Evolutionary conservation across 192 early-diverging fungal species (phyloP), one percentile per base, ranked within the genome.

Genomic region (Backusella psychrophila): DNA sequence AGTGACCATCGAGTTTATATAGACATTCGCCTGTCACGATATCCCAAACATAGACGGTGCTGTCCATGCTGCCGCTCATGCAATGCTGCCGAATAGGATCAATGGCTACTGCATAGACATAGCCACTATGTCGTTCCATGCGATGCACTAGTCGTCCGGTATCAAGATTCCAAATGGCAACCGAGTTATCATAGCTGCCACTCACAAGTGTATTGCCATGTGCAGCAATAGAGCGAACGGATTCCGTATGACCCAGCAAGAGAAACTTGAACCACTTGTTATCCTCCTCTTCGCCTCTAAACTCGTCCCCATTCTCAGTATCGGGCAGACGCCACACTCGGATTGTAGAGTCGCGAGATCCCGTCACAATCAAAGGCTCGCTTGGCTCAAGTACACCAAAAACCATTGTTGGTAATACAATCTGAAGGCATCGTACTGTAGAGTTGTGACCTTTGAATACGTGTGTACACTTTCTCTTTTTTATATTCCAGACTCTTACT

Each of bases 401-500:
- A 8, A 91, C 84, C 44, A 90, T 89, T 0, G 84, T 84, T 1
- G 94, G 93, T 76, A 94, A 87, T 67, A 97, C 87, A 31, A 99
- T 94, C 74, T 94, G 90, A 56, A 99, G 82, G 77, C 97, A 98
- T 2, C 98, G 89, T 4, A 99, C 97, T 31, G 98, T 99, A 38
- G 92, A 94, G 0, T 93, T 95, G 75, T 99, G 98, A 4, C 97
- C 98, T 23, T 92, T 84, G 79, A 99, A 99, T 26, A 95, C 86
- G 71, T 99, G 96, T 14, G 96, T 98, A 81, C 96, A 99, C 33
- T 79, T 73, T 1, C 96, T 96, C 4, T 89, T 87, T 33, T 94
- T 92, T 84, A 98, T 93, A 77, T 99, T 95, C 98, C 98, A 99
- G 0, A 99, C 94, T 5, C 97, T 86, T 31, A 99, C 96, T 6